Evolutionary conservation across 2,329 filamentous ascomycete genomes (phyloP), one percentile per base, ranked within the genome.

Genomic region (Tolypocladium sp.): DNA sequence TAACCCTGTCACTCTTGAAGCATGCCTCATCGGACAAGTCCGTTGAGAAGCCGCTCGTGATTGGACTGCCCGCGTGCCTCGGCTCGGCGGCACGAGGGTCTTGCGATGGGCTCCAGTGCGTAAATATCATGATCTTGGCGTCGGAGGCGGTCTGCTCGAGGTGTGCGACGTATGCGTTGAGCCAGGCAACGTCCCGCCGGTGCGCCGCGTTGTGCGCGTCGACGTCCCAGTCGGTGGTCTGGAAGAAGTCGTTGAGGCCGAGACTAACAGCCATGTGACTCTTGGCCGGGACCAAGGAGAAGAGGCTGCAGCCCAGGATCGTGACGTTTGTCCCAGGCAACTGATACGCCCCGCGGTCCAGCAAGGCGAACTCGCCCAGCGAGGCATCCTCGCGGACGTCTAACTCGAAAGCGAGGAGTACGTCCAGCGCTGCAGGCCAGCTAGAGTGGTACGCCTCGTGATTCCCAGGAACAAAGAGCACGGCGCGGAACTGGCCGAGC

Each of bases 391-490:
- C 42, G 7, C 56, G 46, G 3, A 69, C 61, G 0, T 67, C 55
- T 2, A 67, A n/a, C 40, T 76, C 70, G 42, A 77, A 76, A 0
- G 30, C 58, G 33, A 61, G 61, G 17, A 79, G 67, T 1, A 63
- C 61, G 1, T 53, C 37, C 37, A 71, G 66, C 0, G 71, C 67
- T 0, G 65, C 60, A 2, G 64, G 49, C 76, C 76, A 80, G 44
- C 17, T 70, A 5, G 73, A 74, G 53, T 69, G 65, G 62, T 80
- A 84, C 0, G 81, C 73, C 64, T 86, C 83, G 64, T 86, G 82
- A 63, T 86, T 86, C 0, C 83, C 82, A 0, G 78, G 67, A 0
- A 85, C 72, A 37, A 83, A 73, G 46, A 86, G 75, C 1, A 86
- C 78, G 2, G 71, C 66, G 6, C 70, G 66, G 63, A 84, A 86